Evolutionary conservation across 139 green algal genomes (phyloP).

Genomic region (Chlamydomonas sp.): DNA sequence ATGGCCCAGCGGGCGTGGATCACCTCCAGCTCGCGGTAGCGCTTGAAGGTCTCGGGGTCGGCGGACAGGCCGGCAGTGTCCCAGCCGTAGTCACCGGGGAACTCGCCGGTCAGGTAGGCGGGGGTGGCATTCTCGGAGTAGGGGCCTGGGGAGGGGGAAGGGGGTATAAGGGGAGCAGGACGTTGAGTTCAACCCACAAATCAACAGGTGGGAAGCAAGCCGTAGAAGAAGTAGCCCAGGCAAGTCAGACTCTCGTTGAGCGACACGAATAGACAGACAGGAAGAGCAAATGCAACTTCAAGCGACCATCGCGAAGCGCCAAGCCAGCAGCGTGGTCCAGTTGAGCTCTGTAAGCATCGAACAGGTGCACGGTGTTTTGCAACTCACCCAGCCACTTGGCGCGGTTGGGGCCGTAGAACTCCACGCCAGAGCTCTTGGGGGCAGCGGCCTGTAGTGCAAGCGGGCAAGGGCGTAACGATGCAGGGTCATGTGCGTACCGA

Average conservation of each 20-base stretch:
- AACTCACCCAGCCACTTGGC: slow-evolving; percentile 64
- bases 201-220: neutral
- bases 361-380: neutral
- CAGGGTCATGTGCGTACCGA: no score
- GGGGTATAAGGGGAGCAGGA: no score
- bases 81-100: slow-evolving; percentile 94
- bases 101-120: slow-evolving; percentile 89
- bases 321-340: no score
- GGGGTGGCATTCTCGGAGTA: slow-evolving; percentile 23
- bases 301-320: no score
- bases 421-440: slow-evolving; percentile 27
- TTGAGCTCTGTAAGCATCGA: no score
- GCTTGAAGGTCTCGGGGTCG: slow-evolving; percentile 80
- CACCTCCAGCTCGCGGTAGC: slow-evolving; percentile 96
- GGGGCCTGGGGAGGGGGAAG: neutral
- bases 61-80: slow-evolving; percentile 94
- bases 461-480: no score
- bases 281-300: no score
- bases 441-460: neutral
- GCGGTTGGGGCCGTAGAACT: slow-evolving; percentile 73
- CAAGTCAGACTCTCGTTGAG: no score
- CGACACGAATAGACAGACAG: no score
- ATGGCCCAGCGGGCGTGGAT: slow-evolving; percentile 99
- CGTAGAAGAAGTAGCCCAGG: no score
- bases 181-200: no score